These are phyloP conservation scores for Leccinellum luteum DNA, from an alignment of 768 basidiomycete species.

Conservation along the genomic window DNA sequence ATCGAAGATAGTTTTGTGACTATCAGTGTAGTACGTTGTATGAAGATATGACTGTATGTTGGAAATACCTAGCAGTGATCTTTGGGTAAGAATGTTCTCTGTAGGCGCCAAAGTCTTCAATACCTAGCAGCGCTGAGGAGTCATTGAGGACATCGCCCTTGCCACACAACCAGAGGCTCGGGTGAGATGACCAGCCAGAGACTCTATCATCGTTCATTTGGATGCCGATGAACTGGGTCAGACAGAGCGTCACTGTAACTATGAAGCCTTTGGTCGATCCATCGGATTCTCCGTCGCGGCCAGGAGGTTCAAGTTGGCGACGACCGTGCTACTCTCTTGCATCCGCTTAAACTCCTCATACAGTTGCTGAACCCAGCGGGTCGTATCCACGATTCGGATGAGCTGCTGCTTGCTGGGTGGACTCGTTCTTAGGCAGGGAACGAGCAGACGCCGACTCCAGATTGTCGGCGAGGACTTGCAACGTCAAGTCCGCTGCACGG, in stretches of 20 bases:
- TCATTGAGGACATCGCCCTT: not conserved
- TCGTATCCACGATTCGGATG: constrained; percentile 40
- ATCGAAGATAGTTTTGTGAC: too few species aligned
- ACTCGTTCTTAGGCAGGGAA: constrained; percentile 33
- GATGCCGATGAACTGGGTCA: not conserved
- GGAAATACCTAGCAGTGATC: too few species aligned
- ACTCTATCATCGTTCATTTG: too few species aligned
- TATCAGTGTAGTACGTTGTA: too few species aligned
- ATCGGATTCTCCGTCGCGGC: constrained; percentile 23
- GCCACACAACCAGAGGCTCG: not conserved
- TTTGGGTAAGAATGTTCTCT: too few species aligned
- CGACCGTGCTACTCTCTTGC: constrained; percentile 57
- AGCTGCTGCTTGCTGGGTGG: constrained; percentile 47
- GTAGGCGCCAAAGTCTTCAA: not conserved
- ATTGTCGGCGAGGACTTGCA: constrained; percentile 48
- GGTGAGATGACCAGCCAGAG: too few species aligned
- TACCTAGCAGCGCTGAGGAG: not conserved
- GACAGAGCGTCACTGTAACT: too few species aligned
- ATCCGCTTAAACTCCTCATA: constrained; percentile 52
- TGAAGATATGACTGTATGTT: too few species aligned
- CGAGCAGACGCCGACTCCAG: constrained; percentile 68
- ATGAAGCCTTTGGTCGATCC: constrained; percentile 16
- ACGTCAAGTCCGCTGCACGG: constrained; percentile 42
- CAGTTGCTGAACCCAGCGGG: constrained; percentile 40
- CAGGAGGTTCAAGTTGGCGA: constrained; percentile 44